Evolutionary conservation across 1,139 yeast species (phyloP), one percentile per base, ranked within the genome.

Genomic region (Casaregolazyma lundiana): DNA sequence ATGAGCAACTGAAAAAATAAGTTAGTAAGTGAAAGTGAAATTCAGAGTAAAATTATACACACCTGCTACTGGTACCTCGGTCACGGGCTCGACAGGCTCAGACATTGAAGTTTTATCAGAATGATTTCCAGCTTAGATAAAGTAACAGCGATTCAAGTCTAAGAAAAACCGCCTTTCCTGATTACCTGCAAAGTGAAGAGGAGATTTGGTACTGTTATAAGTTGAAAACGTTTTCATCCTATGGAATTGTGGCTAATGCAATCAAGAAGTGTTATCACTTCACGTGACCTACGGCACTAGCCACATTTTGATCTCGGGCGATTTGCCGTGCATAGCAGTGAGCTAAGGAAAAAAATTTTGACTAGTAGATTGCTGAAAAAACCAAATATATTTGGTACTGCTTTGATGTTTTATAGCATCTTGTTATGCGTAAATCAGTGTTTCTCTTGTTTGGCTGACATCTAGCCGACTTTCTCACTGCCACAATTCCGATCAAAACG

Each of bases 1-100:
- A 47, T 53, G 47, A 24, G 62, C 58, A 21, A 59, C 64, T 59
- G 43, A 29, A 22, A 26, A 26, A 15, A 45, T n/a, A n/a, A 70
- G 36, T 35, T 29, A 40, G 37, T 19, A 7, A 17, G 19, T 35
- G 6, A 35, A 19, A 35, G 22, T 19, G n/a, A 9, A 35, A 8
- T 21, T 2, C n/a, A 35, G 13, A 11, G n/a, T n/a, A 26, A 3
- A n/a, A 2, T 26, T 24, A 13, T 24, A 24, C 32, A 26, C 13
- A 26, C 32, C 32, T 26, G 11, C 3, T 2, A 26, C 32, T 26
- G 32, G 15, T 13, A 26, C 32, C 32, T 26, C 32, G 32, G 32
- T 15, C 32, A 26, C 13, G 32, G 32, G 32, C 13, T 26, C 32
- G 32, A 11, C 13, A 7, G 32, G 8, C 8, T 4, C 29, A 26